Percentiles rank a stretch among this genome's conserved stretches.
Evolutionary conservation across 2,329 filamentous ascomycete species (phyloP).

Genomic region (Cladosporium oxysporum): DNA sequence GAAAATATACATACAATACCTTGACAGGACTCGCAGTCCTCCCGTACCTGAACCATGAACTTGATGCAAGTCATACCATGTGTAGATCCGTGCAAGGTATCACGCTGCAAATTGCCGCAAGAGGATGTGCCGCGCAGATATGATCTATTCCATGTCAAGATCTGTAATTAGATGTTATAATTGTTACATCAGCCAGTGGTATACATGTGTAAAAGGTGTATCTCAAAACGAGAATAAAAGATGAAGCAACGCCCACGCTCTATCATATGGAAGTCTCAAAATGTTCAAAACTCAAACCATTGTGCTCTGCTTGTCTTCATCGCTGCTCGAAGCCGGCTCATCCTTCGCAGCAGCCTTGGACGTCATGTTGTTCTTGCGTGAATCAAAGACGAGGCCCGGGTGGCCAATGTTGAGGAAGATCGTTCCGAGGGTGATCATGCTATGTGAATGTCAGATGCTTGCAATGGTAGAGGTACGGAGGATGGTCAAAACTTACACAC

Average conservation of each 20-base stretch:
- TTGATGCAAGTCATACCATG: background rate
- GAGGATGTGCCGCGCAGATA: background rate
- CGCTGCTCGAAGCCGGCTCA: slow-evolving; percentile 6
- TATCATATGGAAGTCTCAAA: background rate
- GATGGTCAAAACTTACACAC: slow-evolving; percentile 24
- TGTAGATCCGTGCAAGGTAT: background rate
- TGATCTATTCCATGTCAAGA: background rate
- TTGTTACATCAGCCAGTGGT: background rate
- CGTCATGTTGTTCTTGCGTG: slow-evolving; percentile 2
- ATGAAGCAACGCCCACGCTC: background rate
- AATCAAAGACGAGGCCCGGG: slow-evolving; percentile 15
- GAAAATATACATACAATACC: too few species aligned
- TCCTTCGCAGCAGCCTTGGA: background rate
- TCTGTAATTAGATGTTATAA: background rate
- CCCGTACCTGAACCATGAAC: too few species aligned
- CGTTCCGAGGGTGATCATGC: slow-evolving; percentile 14
- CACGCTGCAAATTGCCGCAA: background rate
- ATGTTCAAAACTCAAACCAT: background rate
- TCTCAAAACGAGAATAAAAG: background rate
- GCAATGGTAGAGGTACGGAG: background rate
- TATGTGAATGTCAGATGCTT: background rate
- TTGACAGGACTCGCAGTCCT: background rate
- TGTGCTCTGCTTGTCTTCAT: background rate
- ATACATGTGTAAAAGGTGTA: background rate
- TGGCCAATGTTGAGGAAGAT: slow-evolving; percentile 16